These are phyloP conservation scores for Casuarina equisetifolia DNA, from an alignment of 306 rosid species.

Conservation along the genomic window DNA sequence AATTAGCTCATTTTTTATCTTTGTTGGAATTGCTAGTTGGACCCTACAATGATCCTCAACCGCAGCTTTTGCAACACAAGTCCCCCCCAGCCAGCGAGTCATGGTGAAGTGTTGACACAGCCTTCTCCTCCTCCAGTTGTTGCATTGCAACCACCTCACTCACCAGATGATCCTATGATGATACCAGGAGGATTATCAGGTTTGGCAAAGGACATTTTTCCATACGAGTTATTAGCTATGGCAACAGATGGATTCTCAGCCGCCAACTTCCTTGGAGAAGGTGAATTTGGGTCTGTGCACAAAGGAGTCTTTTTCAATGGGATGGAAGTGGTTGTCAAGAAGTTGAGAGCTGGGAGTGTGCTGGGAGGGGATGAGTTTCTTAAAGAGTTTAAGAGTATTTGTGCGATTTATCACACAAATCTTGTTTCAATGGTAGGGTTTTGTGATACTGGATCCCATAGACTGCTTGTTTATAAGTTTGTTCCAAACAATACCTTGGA, in stretches of 20 bases:
- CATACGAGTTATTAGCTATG: conserved; percentile 78
- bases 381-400: conserved; percentile 91
- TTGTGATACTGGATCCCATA: conserved; percentile 71
- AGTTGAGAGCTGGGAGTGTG: conserved; percentile 92
- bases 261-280: conserved; percentile 92
- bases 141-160: conserved; percentile 56
- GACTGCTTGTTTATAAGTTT: conserved; percentile 90
- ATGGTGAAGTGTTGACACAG: conserved; percentile 43
- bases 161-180: conserved; percentile 17
- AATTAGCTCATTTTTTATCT: conserved; percentile 11
- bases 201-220: conserved; percentile 67
- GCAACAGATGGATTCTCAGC: conserved; percentile 97
- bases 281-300: conserved; percentile 96
- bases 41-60: conserved; percentile 57
- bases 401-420: conserved; percentile 93
- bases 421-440: conserved; percentile 96
- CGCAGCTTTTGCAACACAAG: conserved; percentile 52
- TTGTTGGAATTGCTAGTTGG: conserved; percentile 48
- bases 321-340: conserved; percentile 91
- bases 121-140: conserved; percentile 61
- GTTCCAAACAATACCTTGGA: conserved; percentile 86
- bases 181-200: conserved; percentile 45
- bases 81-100: conserved; percentile 64
- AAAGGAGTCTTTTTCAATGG: conserved; percentile 88
- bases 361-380: conserved; percentile 97